Base-by-base conservation (phyloP, 768 basidiomycete genomes). In the Kwoniella botswanensis region DNA sequence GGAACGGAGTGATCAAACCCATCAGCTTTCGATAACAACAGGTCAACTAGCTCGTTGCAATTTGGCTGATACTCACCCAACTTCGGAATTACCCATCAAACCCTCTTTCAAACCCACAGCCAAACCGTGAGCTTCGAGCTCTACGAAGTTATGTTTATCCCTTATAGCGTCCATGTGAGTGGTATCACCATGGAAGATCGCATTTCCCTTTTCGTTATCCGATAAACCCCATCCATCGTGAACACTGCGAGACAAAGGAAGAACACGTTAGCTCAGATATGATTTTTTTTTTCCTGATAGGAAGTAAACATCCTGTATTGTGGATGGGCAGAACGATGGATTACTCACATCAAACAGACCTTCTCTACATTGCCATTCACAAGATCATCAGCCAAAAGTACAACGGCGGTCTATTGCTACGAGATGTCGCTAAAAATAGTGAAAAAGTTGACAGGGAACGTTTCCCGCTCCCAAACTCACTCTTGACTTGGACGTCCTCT, bases 51-150 rank as follows among this genome's bases (percentile, higher is more conserved):
- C 17, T 62, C 24, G 58, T 63, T 54, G 18, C 42, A 62, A 43
- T 11, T 5, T 18, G 53, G 53, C 15, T 6, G 42, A 4, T 6
- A 85, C 92, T 68, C 79, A 94, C 93, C 94, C 95, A 73, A 97
- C 94, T 85, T 98, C 94, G 2, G 94, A 96, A 86, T 98, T 96
- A 17, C 94, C 95, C 95, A 98, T 98, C 65, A 97, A 88, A 0
- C 94, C 95, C 55, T 97, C 95, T 77, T 87, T 93, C 65, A 98
- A 86, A 1, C 94, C 94, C 5, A 97, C 95, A 6, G 94, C 91
- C n/a, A 92, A 87, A 12, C 94, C 94, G 73, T 94, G 93, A 2
- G 95, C 95, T 17, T 88, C 85, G 21, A 98, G 87, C 15, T 88
- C 87, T 59, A 91, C 88, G 77, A 89, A 88, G 71, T 89, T 88